Percentiles rank a stretch among this genome's conserved stretches.
These are phyloP conservation scores for Komagataella phaffii DNA, from an alignment of 805 yeast species.

Conservation along the genomic window DNA sequence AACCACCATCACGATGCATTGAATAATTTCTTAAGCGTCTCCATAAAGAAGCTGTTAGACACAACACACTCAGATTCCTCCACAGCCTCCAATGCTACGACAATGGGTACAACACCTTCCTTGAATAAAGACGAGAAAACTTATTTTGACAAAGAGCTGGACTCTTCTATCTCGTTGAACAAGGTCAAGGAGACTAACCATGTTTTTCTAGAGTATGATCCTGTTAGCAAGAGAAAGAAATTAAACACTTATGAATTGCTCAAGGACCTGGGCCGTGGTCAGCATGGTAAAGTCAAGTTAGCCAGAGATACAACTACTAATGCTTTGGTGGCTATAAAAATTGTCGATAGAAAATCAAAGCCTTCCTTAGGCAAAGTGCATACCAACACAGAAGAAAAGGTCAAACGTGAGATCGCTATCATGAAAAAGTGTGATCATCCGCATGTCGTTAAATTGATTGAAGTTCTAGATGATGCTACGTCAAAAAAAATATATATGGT, in stretches of 20 bases:
- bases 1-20: background rate
- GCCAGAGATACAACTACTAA: conserved; percentile 59
- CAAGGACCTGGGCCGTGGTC: conserved; percentile 86
- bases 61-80: background rate
- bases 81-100: background rate
- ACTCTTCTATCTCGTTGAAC: background rate
- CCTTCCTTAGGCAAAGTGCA: conserved; percentile 33
- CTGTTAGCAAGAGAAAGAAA: conserved; percentile 65
- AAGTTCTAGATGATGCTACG: conserved; percentile 76
- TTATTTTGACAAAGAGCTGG: conserved; percentile 2
- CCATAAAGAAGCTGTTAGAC: background rate
- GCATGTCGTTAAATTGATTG: conserved; percentile 76
- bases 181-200: conserved; percentile 73
- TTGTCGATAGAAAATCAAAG: conserved; percentile 63
- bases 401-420: conserved; percentile 81
- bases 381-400: conserved; percentile 46
- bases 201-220: conserved; percentile 79
- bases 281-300: conserved; percentile 94
- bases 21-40: background rate
- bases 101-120: background rate
- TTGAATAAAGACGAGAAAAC: background rate
- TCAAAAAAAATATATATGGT: conserved; percentile 83
- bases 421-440: conserved; percentile 89
- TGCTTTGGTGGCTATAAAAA: conserved; percentile 81
- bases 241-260: conserved; percentile 84